Evolutionary conservation across 2,329 filamentous ascomycete genomes (phyloP), one percentile per base, ranked within the genome.

Genomic region (Nannizziopsis barbatae): DNA sequence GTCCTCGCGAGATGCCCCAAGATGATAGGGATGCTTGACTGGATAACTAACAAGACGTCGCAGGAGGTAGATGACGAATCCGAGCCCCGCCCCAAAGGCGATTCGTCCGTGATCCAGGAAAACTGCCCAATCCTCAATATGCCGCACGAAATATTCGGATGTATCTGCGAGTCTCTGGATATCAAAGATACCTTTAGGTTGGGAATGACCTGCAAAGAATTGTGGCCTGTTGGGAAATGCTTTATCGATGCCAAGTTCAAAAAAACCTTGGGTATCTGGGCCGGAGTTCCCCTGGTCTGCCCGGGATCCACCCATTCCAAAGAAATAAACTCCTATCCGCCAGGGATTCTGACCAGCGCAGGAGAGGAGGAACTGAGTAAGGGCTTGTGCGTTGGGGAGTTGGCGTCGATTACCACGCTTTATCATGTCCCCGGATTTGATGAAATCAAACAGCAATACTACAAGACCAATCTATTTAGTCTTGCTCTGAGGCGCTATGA

Each of bases 391-490:
- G 30, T 47, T 30, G 38, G 38, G n/a, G 45, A 47, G 32, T 31
- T 38, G 5, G n/a, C 27, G 9, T 18, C 17, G 12, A 11, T 36
- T 30, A 31, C 11, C 1, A 14, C 20, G 45, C 15, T 42, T 12
- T 15, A 41, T 15, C 38, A 42, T 15, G 42, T 47, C 14, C 45
- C 45, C 10, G 45, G 45, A 17, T 14, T 33, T 22, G 45, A 47
- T 14, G 45, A 47, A n/a, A 27, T 47, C 31, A 31, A 15, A 37
- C 38, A 42, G 17, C 14, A 32, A 47, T 42, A 41, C 7, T 47
- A 47, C 31, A 47, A 47, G 14, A 47, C 45, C 15, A 47, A 47
- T 36, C 45, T 47, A 15, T 47, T 47, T 36, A 27, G 45, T 15
- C 45, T 47, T 12, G 45, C 45, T n/a, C 35, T 47, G 37, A 42